Percentiles rank a stretch among this genome's conserved stretches.
These are phyloP conservation scores for Phytopythium oedochilum DNA, from an alignment of 352 stramenopile species.

Conservation along the genomic window DNA sequence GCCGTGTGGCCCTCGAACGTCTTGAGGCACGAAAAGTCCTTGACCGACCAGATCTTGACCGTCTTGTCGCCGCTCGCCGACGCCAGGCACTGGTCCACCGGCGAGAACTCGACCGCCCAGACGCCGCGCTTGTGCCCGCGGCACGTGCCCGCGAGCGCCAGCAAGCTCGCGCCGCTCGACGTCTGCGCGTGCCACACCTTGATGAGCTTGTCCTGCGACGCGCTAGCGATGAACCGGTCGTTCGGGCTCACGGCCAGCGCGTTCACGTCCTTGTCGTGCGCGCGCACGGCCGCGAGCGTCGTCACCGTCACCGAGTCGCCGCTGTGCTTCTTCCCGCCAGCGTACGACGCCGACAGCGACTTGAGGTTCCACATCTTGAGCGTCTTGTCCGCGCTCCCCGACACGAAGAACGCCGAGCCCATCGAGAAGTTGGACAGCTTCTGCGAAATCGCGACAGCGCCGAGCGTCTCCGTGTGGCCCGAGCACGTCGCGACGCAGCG, in stretches of 20 bases:
- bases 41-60: conserved; percentile 96
- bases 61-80: conserved; percentile 96
- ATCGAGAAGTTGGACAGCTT: conserved; percentile 70
- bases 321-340: conserved; percentile 24
- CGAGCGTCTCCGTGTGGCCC: conserved; percentile 94
- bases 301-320: conserved; percentile 39
- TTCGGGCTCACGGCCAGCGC: conserved; percentile 93
- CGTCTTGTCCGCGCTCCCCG: conserved; percentile 95
- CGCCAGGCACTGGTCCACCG: conserved; percentile 94
- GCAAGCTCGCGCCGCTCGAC: conserved; percentile 47
- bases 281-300: conserved; percentile 70
- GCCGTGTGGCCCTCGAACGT: conserved; percentile 95
- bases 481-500: conserved; percentile 86
- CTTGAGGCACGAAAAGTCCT: conserved; percentile 94
- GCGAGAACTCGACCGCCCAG: conserved; percentile 96
- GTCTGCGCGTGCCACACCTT: conserved; percentile 93
- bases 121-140: conserved; percentile 97
- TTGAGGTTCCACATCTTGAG: conserved; percentile 97
- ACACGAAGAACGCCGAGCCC: conserved; percentile 93
- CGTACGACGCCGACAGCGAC: conserved; percentile 47
- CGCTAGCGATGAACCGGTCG: conserved; percentile 95
- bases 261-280: conserved; percentile 98
- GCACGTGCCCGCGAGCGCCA: conserved; percentile 89
- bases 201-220: conserved; percentile 97
- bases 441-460: conserved; percentile 90